These are phyloP conservation scores for Coemansia furcata DNA, from an alignment of 192 early-diverging fungal species.

Conservation along the genomic window DNA sequence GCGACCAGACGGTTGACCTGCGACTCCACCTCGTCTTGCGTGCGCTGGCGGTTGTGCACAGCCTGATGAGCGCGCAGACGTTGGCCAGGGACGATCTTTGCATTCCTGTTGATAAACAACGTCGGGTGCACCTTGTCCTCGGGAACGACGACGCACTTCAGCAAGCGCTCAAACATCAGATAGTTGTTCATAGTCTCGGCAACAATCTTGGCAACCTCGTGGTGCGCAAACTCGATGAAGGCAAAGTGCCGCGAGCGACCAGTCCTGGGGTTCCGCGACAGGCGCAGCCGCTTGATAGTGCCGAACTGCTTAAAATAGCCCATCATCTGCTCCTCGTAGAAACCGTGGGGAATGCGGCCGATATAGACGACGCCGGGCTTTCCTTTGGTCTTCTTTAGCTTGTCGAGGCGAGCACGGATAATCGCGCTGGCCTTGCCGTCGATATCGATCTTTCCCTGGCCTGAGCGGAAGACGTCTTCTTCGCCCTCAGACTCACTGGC, in stretches of 20 bases:
- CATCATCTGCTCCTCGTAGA: constrained; percentile 91
- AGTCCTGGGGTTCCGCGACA: constrained; percentile 92
- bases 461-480: constrained; percentile 19
- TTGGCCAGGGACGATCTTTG: neutral
- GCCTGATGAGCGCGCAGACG: constrained; percentile 48
- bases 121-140: constrained; percentile 70
- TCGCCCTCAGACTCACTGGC: constrained; percentile 29
- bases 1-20: constrained; percentile 53
- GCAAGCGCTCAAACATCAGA: constrained; percentile 71
- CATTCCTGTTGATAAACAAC: constrained; percentile 70
- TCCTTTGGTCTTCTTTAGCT: constrained; percentile 3
- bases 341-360: constrained; percentile 91
- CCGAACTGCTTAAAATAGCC: constrained; percentile 96
- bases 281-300: constrained; percentile 66
- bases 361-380: constrained; percentile 77
- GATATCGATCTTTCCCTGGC: constrained; percentile 17
- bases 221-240: constrained; percentile 85
- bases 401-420: constrained; percentile 10
- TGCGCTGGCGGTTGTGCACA: constrained; percentile 63
- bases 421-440: constrained; percentile 14
- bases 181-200: constrained; percentile 98
- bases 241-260: constrained; percentile 90
- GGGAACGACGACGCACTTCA: constrained; percentile 76
- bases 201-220: constrained; percentile 84
- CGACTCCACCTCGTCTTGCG: constrained; percentile 46